Base-by-base conservation (phyloP, 1,139 yeast species). In the Pichia sp. region DNA sequence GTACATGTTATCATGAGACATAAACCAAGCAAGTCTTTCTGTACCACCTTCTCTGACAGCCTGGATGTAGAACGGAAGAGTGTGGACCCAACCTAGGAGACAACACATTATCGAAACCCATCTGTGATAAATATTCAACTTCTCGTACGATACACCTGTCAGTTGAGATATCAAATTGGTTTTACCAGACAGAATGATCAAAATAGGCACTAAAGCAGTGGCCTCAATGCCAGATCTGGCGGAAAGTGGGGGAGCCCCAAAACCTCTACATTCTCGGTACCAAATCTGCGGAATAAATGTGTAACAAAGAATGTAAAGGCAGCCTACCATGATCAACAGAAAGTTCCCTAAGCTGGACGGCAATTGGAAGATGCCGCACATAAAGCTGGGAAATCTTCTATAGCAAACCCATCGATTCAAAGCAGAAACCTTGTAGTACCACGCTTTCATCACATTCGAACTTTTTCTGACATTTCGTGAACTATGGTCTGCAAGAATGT, bases 181-280 rank as follows among this genome's bases (percentile, higher is more conserved):
- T 51, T 74, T 74, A 5, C 80, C 80, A 0, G 76, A 66, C 40
- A 74, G 53, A 3, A 72, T 60, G 41, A 68, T 66, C 21, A 73
- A 53, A 46, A 72, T 70, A 1, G 80, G 80, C 3, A 72, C 62
- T 37, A 73, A 58, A 0, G 78, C 77, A 19, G 69, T 60, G 5
- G 75, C 66, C 66, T 70, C 66, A 25, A 72, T 42, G 3, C 79
- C 80, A 1, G 77, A 61, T 36, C 80, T 55, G 1, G 72, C 67
- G 0, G 74, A 75, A 32, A 74, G 46, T n/a, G 83, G 83, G 12
- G 83, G 79, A 1, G 78, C 64, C 1, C 83, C 84, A 54, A 76
- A 75, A 1, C 73, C 74, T 6, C 56, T 35, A 51, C 84, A 77
- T 0, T 61, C 72, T 44, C 82, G 57, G 48, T 71, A 72, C 69